Conservation (phyloP, 2,329 filamentous ascomycete genomes). For the Metarhizium anisopliae region DNA sequence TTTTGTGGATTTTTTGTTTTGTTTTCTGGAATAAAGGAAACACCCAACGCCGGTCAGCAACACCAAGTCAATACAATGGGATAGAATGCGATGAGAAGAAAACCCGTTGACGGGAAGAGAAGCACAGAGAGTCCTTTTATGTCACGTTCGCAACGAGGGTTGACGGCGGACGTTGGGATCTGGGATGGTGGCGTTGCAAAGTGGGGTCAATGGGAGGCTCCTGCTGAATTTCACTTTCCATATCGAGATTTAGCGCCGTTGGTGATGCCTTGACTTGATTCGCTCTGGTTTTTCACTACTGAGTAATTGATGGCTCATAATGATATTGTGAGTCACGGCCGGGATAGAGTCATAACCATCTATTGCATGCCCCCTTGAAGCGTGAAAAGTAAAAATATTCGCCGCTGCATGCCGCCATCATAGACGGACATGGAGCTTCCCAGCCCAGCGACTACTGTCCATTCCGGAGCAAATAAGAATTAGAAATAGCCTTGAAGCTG, state of each 20-base stretch:
- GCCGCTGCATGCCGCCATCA: too few species aligned
- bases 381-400: too few species aligned
- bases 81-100: not conserved
- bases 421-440: too few species aligned
- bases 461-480: conserved; percentile 16
- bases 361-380: too few species aligned
- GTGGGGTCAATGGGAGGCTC: not conserved
- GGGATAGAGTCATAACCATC: not conserved
- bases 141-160: not conserved
- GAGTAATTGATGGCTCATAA: not conserved
- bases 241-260: not conserved
- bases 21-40: not conserved
- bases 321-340: not conserved
- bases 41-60: not conserved
- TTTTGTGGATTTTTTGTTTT: not conserved
- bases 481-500: not conserved
- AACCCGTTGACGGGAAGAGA: not conserved
- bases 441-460: conserved; percentile 9
- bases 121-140: not conserved
- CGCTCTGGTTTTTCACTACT: not conserved
- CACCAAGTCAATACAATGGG: not conserved
- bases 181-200: conserved; percentile 5
- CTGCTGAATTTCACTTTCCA: not conserved
- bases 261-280: not conserved
- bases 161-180: not conserved